Evolutionary conservation across 768 basidiomycete species (phyloP).

Genomic region (Termitomyces titanicus): DNA sequence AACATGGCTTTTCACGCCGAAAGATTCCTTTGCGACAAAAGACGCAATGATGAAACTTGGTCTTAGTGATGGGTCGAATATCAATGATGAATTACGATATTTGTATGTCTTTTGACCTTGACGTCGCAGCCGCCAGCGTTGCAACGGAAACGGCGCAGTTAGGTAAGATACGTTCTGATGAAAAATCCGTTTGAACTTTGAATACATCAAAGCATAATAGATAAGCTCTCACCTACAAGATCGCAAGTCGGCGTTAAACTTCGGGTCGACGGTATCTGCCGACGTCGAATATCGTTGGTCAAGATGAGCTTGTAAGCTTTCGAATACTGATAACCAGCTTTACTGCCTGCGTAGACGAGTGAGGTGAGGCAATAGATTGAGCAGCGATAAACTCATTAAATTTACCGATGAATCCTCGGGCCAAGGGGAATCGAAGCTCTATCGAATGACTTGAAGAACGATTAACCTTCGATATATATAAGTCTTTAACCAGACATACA

Average conservation of each 20-base stretch:
- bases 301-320: neutral
- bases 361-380: neutral
- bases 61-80: neutral
- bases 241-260: neutral
- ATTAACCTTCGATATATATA: neutral
- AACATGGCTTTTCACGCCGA: slow-evolving; percentile 12
- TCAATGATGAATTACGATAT: neutral
- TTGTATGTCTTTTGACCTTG: slow-evolving; percentile 5
- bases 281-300: neutral
- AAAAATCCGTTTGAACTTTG: neutral
- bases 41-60: neutral
- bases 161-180: neutral
- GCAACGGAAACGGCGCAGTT: neutral
- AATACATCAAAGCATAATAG: neutral
- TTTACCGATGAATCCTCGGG: neutral
- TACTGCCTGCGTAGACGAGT: neutral
- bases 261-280: neutral
- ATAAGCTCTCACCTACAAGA: neutral
- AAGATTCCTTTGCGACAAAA: neutral
- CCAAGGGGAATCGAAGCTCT: neutral
- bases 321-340: neutral
- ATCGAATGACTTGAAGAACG: neutral
- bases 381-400: neutral
- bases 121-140: neutral
- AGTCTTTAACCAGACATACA: too few species aligned